Conservation (phyloP, 2,329 filamentous ascomycete genomes). For the Aspergillus sp. region DNA sequence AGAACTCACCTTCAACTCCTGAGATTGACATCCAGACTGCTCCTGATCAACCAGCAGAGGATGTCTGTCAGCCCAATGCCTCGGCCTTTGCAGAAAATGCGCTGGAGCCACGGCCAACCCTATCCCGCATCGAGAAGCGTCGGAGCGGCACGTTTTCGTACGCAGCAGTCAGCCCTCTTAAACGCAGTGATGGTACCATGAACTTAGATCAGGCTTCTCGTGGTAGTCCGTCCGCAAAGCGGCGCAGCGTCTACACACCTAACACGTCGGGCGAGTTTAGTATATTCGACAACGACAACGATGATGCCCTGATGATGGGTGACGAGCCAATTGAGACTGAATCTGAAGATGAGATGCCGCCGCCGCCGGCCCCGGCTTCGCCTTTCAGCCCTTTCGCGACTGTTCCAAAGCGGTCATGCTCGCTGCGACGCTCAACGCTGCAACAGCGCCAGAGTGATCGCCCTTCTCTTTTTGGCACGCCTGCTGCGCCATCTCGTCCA, state of each 20-base stretch:
- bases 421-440: constrained; percentile 76
- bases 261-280: constrained; percentile 59
- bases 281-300: constrained; percentile 59
- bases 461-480: constrained; percentile 43
- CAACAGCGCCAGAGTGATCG: constrained; percentile 73
- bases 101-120: constrained; percentile 29
- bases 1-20: constrained; percentile 35
- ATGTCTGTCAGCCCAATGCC: constrained; percentile 35
- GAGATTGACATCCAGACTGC: constrained; percentile 18
- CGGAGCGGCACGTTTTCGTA: constrained; percentile 43
- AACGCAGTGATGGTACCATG: constrained; percentile 86
- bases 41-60: constrained; percentile 12
- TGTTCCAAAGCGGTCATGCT: constrained; percentile 64
- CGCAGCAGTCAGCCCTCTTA: constrained; percentile 70
- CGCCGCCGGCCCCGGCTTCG: constrained; percentile 31
- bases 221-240: constrained; percentile 83
- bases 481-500: constrained; percentile 54
- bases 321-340: constrained; percentile 21
- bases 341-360: constrained; percentile 20
- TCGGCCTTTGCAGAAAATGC: constrained; percentile 17
- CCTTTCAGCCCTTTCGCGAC: constrained; percentile 43
- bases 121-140: constrained; percentile 45
- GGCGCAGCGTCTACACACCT: constrained; percentile 77
- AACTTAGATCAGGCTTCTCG: constrained; percentile 71
- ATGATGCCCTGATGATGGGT: constrained; percentile 16